Percentiles rank a stretch among this genome's conserved stretches.
These are phyloP conservation scores for Theileria equi DNA, from an alignment of 169 alveolate species.

Conservation along the genomic window DNA sequence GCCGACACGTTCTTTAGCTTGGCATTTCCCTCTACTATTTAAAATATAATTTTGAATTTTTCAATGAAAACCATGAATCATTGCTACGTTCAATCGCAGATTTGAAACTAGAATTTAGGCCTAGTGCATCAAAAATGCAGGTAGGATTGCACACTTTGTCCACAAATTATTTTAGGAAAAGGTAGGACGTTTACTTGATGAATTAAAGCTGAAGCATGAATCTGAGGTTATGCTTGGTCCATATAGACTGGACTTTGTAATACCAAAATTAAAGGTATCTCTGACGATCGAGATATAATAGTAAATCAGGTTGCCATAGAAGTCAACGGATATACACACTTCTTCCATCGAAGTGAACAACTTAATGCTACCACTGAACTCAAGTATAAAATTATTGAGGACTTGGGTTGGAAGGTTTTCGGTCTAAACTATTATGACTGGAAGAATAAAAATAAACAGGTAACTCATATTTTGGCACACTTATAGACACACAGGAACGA, in stretches of 20 bases:
- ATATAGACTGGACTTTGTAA: constrained; percentile 56
- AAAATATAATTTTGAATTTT: constrained; percentile 15
- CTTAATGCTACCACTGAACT: constrained; percentile 38
- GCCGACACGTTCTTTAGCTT: neutral
- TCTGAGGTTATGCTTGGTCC: constrained; percentile 53
- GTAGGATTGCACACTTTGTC: neutral
- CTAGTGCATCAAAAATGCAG: constrained; percentile 66
- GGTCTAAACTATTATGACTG: constrained; percentile 60
- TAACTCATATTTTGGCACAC: no score
- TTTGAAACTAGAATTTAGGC: constrained; percentile 31
- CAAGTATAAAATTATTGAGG: constrained; percentile 49
- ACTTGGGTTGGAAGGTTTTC: constrained; percentile 60
- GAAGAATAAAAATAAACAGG: constrained; percentile 61
- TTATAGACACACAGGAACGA: no score
- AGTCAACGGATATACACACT: constrained; percentile 63
- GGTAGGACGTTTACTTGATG: constrained; percentile 30
- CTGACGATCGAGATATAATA: neutral
- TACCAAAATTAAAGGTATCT: constrained; percentile 51
- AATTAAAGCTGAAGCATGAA: constrained; percentile 25
- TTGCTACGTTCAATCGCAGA: constrained; percentile 27
- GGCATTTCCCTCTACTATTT: constrained; percentile 32
- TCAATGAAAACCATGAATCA: constrained; percentile 17
- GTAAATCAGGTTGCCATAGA: constrained; percentile 52
- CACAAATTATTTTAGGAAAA: constrained; percentile 11
- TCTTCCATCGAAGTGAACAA: constrained; percentile 50